Base-by-base conservation (phyloP, 2,329 filamentous ascomycete genomes). In the Epichloe aotearoae region DNA sequence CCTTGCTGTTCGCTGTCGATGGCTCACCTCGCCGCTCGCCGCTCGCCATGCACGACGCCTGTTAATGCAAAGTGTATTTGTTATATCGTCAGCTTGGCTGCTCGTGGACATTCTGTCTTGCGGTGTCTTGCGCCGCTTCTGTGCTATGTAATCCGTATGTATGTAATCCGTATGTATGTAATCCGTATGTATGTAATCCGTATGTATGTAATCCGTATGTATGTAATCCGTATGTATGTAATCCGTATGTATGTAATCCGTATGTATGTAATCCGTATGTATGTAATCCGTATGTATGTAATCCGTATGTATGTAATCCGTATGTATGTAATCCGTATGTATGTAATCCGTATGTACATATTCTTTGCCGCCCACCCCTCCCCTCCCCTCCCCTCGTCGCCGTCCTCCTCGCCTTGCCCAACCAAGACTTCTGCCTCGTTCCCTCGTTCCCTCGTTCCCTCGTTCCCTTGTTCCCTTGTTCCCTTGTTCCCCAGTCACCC, bases 401-500 rank as follows among this genome's bases (percentile, higher is more conserved):
- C 42, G 30, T 26, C 23, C 23, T 49, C 46, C 39, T 36, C 26
- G 8, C 7, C 47, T 15, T 12, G 10, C 8, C 36, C 39, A 23
- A n/a, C 36, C 39, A 23, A 26, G 15, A 17, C 37, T 33, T 30
- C 23, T 33, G 17, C 5, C 23, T 23, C 23, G 23, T 23, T 34
- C 6, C 45, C 23, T 20, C 1, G 20, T 20, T n/a, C n/a, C 5
- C 23, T 23, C 23, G 23, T 23, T 34, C 7, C 45, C 23, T 23
- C 1, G 23, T 23, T 20, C 47, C 36, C 42, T 42, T 23, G 46
- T 51, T 51, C 4, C 4, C 20, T 23, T 5, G 20, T 23, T 23
- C 46, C 50, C 43, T 42, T 41, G 46, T 51, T 51, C 49, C 50
- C 54, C 54, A 59, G 57, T 61, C 58, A 54, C 58, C 58, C 58